Percentiles rank a stretch among this genome's conserved stretches.
phyloP scores from a whole-genome alignment of 371 early-diverging fungal genomes.

The Actinomortierella ambigua region DNA sequence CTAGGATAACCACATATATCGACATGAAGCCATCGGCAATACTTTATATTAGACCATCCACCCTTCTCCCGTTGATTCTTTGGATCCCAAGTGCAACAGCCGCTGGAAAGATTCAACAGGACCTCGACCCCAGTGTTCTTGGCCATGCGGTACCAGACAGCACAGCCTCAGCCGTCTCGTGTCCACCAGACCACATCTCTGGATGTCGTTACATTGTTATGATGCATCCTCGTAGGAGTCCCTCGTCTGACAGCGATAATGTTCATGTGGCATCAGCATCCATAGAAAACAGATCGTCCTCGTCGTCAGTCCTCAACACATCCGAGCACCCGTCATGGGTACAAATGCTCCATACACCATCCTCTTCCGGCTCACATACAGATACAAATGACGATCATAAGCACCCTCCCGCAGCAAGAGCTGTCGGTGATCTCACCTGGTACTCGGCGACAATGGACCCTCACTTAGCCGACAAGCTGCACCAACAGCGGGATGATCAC shows the following conservation, averaged over 20 bases:
- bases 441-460: slow-evolving; percentile 35
- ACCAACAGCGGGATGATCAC: slow-evolving; percentile 15
- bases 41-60: too few relatives aligned
- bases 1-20: too few relatives aligned
- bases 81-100: too few relatives aligned
- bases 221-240: slow-evolving; percentile 14
- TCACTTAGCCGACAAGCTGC: slow-evolving; percentile 10
- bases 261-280: slow-evolving; percentile 7
- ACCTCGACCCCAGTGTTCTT: too few relatives aligned
- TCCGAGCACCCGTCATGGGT: slow-evolving; percentile 12
- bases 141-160: too few relatives aligned
- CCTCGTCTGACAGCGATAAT: background rate
- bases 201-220: slow-evolving; percentile 36
- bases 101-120: too few relatives aligned
- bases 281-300: background rate
- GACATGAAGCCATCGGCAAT: too few relatives aligned
- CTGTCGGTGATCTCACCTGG: slow-evolving; percentile 22
- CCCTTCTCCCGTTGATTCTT: too few relatives aligned
- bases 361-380: too few relatives aligned
- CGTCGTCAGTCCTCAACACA: background rate
- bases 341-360: slow-evolving; percentile 3
- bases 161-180: background rate
- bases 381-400: too few relatives aligned
- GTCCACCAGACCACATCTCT: slow-evolving; percentile 31
- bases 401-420: background rate